Evolutionary conservation across 1,284 basidiomycete genomes (phyloP), one percentile per base, ranked within the genome.

Genomic region (Marasmius fiardii): DNA sequence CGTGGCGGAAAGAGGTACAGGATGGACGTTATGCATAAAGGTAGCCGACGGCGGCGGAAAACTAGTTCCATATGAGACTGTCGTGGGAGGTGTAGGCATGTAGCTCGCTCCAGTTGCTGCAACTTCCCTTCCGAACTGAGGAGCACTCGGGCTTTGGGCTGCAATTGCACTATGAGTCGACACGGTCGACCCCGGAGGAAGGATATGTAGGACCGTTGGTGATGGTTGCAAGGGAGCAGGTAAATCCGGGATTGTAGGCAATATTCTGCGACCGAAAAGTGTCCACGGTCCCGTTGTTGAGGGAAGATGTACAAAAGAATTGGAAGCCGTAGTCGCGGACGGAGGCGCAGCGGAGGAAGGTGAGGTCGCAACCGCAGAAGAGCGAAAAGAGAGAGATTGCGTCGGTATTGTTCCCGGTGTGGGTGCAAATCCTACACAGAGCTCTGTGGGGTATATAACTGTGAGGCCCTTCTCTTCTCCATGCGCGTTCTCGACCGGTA

Each of bases 381-480:
- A 49, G 23, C 47, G 47, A 4, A 31, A 31, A 33, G 26, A 24
- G n/a, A 49, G 47, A 33, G 47, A 31, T n/a, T 41, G 54, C 28
- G 23, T 7, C 16, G 52, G 56, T 20, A 57, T 41, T 24, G 41
- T 34, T 16, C 48, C 44, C 52, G 48, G 66, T 65, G 52, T 34
- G 20, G 43, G 18, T 45, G 70, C 67, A 58, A 78, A 83, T 0
- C 77, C 70, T 33, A 88, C 68, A 61, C 83, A 86, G 4, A 90
- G 78, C 3, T 73, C 68, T 1, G 78, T 68, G 0, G 88, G 88
- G 75, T 88, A 91, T 57, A 91, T 81, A 47, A 88, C 73, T n/a
- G 79, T 74, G 44, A 89, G 72, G 1, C 88, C 88, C 63, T 90
- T 90, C 59, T 88, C 85, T 66, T 89, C 88, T 31, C 87, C 88